phyloP scores from a whole-genome alignment of 352 stramenopile species.

The Globisporangium takayamanum region DNA sequence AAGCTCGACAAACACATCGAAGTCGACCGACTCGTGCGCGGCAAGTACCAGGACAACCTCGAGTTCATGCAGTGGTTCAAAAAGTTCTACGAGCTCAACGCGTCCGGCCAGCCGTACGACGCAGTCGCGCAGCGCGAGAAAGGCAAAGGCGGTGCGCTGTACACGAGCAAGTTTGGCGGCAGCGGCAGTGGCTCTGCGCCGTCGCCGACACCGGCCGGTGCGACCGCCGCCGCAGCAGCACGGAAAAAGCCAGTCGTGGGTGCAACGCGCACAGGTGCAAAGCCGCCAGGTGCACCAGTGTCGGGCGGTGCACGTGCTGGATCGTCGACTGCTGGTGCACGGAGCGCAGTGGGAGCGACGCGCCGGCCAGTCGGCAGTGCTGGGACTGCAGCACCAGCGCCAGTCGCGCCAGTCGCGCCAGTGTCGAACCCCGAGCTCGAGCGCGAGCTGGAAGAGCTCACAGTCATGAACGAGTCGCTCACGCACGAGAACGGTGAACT shows the following conservation, averaged over 20 bases:
- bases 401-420: conserved; percentile 13
- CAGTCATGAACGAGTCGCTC: conserved; percentile 53
- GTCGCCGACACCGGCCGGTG: conserved; percentile 18
- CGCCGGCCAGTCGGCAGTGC: conserved; percentile 29
- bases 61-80: conserved; percentile 99
- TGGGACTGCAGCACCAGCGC: conserved; percentile 9
- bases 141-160: conserved; percentile 90
- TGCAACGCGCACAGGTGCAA: conserved; percentile 18
- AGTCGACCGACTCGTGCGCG: conserved; percentile 96
- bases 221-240: conserved; percentile 17
- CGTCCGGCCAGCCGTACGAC: conserved; percentile 91
- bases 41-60: conserved; percentile 99
- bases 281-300: conserved; percentile 41
- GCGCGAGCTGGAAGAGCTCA: conserved; percentile 73
- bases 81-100: conserved; percentile 89
- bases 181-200: conserved; percentile 15
- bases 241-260: conserved; percentile 31
- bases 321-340: background rate
- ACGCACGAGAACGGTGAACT: conserved; percentile 77
- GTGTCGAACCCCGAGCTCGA: conserved; percentile 36
- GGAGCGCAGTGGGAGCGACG: conserved; percentile 13
- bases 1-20: conserved; percentile 96
- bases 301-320: conserved; percentile 19
- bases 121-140: conserved; percentile 86
- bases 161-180: conserved; percentile 61